Percentiles rank a stretch among this genome's conserved stretches.
Conservation (phyloP, 768 basidiomycete genomes). For the Leccinellum albellum region DNA sequence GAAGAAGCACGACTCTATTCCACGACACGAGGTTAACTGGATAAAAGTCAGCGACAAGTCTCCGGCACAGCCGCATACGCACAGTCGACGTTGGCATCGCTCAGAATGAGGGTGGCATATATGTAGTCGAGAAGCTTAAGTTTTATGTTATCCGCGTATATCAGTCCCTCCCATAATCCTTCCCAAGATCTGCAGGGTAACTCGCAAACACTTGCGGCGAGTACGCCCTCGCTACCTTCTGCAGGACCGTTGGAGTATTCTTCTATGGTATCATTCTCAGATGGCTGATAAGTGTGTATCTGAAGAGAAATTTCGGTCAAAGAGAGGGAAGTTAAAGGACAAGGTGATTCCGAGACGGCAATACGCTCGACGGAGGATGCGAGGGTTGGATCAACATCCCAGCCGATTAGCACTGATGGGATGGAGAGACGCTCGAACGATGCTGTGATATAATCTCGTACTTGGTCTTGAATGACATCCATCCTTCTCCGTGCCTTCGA, state of each 20-base stretch:
- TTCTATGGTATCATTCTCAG: constrained; percentile 61
- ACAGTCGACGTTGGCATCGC: constrained; percentile 86
- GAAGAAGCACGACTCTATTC: constrained; percentile 92
- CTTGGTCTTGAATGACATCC: constrained; percentile 66
- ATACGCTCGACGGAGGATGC: constrained; percentile 74
- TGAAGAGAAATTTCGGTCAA: constrained; percentile 62
- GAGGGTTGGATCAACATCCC: constrained; percentile 73
- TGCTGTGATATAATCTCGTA: constrained; percentile 49
- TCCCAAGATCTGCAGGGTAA: constrained; percentile 83
- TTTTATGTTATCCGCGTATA: constrained; percentile 84
- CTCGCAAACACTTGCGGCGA: constrained; percentile 87
- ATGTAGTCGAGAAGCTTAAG: constrained; percentile 88
- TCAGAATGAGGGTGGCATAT: constrained; percentile 89
- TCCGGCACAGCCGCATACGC: constrained; percentile 26
- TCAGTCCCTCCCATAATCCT: constrained; percentile 89
- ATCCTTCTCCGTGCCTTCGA: constrained; percentile 66
- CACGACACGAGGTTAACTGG: constrained; percentile 88
- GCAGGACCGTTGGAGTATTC: constrained; percentile 64
- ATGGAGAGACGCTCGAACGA: constrained; percentile 67
- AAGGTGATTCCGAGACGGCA: constrained; percentile 64
- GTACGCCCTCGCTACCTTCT: constrained; percentile 63
- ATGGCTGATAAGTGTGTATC: constrained; percentile 87
- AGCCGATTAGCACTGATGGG: constrained; percentile 70
- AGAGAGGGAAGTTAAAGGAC: constrained; percentile 50
- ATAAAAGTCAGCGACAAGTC: constrained; percentile 5